Base-by-base conservation (phyloP, 495 filamentous ascomycete genomes). In the Daldinia vernicosa region DNA sequence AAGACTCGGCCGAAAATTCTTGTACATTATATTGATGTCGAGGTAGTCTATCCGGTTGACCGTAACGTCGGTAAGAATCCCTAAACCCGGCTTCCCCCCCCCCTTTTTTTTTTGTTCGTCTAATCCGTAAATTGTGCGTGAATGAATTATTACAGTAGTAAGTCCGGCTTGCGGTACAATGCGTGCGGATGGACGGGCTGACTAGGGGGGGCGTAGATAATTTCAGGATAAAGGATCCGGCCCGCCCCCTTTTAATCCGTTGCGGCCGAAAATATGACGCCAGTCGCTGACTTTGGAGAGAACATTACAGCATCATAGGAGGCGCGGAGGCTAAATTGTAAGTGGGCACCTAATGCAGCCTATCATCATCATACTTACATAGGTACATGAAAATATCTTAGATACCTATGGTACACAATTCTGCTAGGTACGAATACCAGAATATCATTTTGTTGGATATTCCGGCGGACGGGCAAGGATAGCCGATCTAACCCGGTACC, bases 181-280 rank as follows among this genome's bases (percentile, higher is more conserved):
- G 26, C 35, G 56, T 50, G 27, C 52, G 37, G 19, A 22, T 28
- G 56, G 57, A 60, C 37, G 64, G 54, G 55, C 33, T 51, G 35
- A 39, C 22, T 54, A 40, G 65, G 56, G 51, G 65, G 56, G 51
- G 58, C 15, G 15, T 62, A 40, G 27, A 24, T 12, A 62, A 61
- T 51, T 58, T 69, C 51, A 53, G 60, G 40, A 64, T 59, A 60
- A 58, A 64, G 28, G 33, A 64, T 43, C 60, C 67, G 67, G 67
- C 45, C 54, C 60, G 60, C 53, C 60, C 60, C 52, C 24, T 64
- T 63, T 59, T 32, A 66, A 28, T 57, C 54, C 35, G 55, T 51
- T 47, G 52, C 32, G 43, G 52, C 66, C 66, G 66, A 58, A 27
- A 56, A 24, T 47, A 47, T 47, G 43, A 55, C 30, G 47, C 56